Base-by-base conservation (phyloP, 2,329 filamentous ascomycete species). In the Nemania sp. region DNA sequence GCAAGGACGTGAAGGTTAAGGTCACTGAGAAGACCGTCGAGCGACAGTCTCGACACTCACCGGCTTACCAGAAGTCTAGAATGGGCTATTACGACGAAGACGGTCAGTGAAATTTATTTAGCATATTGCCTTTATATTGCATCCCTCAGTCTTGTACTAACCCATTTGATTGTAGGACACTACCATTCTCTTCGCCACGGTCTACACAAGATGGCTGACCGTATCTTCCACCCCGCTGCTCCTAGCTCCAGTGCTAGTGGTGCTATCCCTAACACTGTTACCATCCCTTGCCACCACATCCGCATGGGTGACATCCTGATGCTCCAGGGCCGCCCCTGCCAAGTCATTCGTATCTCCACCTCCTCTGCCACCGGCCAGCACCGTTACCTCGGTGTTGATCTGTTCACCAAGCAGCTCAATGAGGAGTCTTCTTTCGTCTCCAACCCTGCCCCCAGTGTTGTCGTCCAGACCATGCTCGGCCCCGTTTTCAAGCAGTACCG, bases 401-500 rank as follows among this genome's bases (percentile, higher is more conserved):
- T 99, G 79, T 99, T 99, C 93, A 98, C 94, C 88, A 97, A 97
- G 89, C 93, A 98, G 87, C 90, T 99, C 74, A 94, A 98, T 80
- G 96, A 99, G 87, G 96, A 99, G 91, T 97, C 93, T 66, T 95
- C 92, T 78, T 98, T 97, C 86, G 90, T 98, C 86, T 94, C 93
- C 85, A 97, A 97, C 92, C 96, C 96, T 73, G 93, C 92, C 74
- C 95, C 95, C 76, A 97, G 93, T 76, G 96, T 99, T 70, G 90
- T 98, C 73, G 95, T 99, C 79, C 96, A 99, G 92, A 98, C 95
- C 86, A 98, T 99, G 94, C 92, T 97, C 75, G 96, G 95, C 77
- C 96, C 96, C 73, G 90, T 98, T 86, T 98, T 98, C 93, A 98
- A 98, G 93, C 96, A 98, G 89, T 99, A 99, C 92, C 94, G 96